Percentiles rank a stretch among this genome's conserved stretches.
Evolutionary conservation across 805 yeast species (phyloP).

Genomic region (Candida fluviatilis): DNA sequence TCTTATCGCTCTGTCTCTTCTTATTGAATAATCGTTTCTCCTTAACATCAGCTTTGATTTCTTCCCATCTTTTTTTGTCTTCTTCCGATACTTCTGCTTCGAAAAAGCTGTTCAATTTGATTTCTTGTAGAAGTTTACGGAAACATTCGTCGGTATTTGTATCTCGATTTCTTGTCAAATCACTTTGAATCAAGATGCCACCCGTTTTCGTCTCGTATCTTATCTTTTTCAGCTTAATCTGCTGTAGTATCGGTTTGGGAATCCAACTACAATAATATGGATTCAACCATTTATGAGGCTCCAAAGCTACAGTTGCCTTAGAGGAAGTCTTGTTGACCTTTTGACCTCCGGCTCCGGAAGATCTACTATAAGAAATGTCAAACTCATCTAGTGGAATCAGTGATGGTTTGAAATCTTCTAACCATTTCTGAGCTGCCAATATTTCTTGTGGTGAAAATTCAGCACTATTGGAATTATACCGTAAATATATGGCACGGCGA

Average conservation of each 20-base stretch:
- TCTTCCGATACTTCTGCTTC: conserved; percentile 44
- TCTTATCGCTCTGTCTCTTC: conserved; percentile 36
- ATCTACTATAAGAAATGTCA: conserved; percentile 45
- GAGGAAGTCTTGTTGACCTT: conserved; percentile 73
- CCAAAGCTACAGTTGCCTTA: conserved; percentile 58
- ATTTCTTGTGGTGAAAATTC: conserved; percentile 21
- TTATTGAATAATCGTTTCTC: conserved; percentile 32
- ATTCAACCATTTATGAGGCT: conserved; percentile 38
- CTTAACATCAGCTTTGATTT: conserved; percentile 24
- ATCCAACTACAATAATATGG: conserved; percentile 50
- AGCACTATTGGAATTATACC: not conserved
- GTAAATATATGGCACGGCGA: not conserved
- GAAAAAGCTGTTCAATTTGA: conserved; percentile 44
- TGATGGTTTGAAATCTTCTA: conserved; percentile 21
- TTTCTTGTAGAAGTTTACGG: conserved; percentile 50
- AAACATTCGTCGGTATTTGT: conserved; percentile 56
- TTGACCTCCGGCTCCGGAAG: conserved; percentile 88
- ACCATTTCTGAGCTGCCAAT: conserved; percentile 40
- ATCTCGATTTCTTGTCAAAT: conserved; percentile 54
- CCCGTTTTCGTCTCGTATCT: conserved; percentile 55
- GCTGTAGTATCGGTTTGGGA: conserved; percentile 47
- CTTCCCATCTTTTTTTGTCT: conserved; percentile 50
- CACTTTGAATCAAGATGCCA: conserved; percentile 57
- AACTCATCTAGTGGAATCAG: conserved; percentile 46
- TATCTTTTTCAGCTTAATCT: conserved; percentile 35